Base-by-base conservation (phyloP, 1,284 basidiomycete genomes). In the Cryptococcus sp. region DNA sequence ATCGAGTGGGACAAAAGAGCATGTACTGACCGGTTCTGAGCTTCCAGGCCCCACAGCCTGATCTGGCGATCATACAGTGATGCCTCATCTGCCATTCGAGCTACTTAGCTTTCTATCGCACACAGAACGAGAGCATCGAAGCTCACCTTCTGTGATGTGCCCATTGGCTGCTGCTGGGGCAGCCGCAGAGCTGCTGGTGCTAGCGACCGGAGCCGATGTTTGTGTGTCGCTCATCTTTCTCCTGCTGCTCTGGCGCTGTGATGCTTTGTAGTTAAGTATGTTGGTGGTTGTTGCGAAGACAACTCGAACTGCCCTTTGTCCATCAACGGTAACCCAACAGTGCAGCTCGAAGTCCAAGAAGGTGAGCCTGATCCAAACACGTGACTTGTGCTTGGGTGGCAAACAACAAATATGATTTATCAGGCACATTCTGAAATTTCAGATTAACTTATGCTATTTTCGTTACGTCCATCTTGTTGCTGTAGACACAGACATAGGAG, bases 11-110 rank as follows among this genome's bases (percentile, higher is more conserved):
- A 8, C 5, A 31, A 38, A 38, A 13, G 45, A 41, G 17, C 15
- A 38, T 20, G 46, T 16, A 76, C 82, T 69, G 63, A 92, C 93
- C 88, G 85, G 78, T 95, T 93, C 78, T 99, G 95, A 27, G 96
- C 95, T 77, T 97, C 95, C 31, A 97, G 84, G 47, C 96, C 95
- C 95, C 95, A 99, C 61, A 98, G 81, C 27, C 96, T 86, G 81
- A 99, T 97, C 80, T 98, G 95, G 42, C 95, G 88, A 79, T 98
- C 95, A 77, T 99, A 98, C 31, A 97, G 80, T 5, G 88, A 88
- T 17, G 88, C 90, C 74, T 92, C 89, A 77, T 89, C 89, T 88
- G 61, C 2, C 22, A 13, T 45, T 27, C 4, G 20, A 50, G 27
- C 27, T 46, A n/a, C 42, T 45, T 22, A 45, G 42, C 42, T n/a